Evolutionary conservation across 805 yeast genomes (phyloP), one percentile per base, ranked within the genome.

Genomic region (Hanseniaspora guilliermondii): DNA sequence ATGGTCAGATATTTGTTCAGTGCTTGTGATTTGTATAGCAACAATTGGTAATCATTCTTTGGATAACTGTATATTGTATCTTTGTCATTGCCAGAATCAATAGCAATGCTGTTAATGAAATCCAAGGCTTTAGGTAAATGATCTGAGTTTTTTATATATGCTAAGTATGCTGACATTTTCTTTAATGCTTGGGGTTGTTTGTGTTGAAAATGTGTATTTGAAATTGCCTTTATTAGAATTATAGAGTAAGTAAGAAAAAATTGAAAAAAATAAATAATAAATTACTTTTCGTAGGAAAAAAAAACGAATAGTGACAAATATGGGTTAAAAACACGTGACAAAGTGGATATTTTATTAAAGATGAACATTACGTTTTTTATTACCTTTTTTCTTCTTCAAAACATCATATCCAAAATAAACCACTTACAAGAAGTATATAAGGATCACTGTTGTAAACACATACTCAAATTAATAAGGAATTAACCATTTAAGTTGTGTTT

Each of bases 1-100:
- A 52, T 52, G n/a, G 49, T 44, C n/a, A 52, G 35, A 17, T 52
- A 52, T 19, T 52, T 52, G 38, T 52, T 30, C 12, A 52, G 30
- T 9, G 33, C 47, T 19, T 44, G 39, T 14, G 55, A 52, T 36
- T 52, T 52, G 40, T 52, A 52, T 11, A 52, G 19, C 21, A 52
- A 36, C 22, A 52, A 8, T n/a, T 37, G 22, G 33, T 41, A 52
- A 30, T 52, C 42, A 14, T 42, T 42, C 22, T 42, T 42, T n/a
- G 46, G 46, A 42, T 42, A 42, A 21, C 35, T 42, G 46, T n/a
- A 42, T 7, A 27, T 25, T 14, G 21, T 27, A n/a, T 42, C 24
- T 12, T 24, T 17, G 33, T 42, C 19, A 14, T 37, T 30, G 17
- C 19, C 16, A 19, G 48, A 16, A 37, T 48, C 41, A 3, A 19